A percentile compares a stretch with the other conserved stretches of the same genome.
phyloP scores from a whole-genome alignment of 2,329 filamentous ascomycete genomes.

The Thelonectria olida region DNA sequence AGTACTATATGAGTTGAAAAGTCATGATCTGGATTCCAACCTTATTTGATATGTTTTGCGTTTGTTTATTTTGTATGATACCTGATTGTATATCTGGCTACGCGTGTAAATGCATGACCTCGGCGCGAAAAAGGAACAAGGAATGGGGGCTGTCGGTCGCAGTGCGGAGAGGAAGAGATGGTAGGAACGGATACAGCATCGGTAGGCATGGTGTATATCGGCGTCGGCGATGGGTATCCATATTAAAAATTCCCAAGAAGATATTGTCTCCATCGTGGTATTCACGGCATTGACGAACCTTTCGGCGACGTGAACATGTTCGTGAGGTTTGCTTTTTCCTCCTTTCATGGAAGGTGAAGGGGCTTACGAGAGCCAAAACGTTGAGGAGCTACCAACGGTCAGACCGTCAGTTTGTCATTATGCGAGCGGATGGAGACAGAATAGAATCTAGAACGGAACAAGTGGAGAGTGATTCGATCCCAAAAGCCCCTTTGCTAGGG shows the following conservation, averaged over 20 bases:
- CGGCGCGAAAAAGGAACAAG: constrained; percentile 27
- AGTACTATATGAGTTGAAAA: constrained; percentile 73
- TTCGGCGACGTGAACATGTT: not conserved
- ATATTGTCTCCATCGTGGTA: not conserved
- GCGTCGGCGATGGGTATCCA: constrained; percentile 25
- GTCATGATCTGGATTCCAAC: not conserved
- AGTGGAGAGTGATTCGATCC: constrained; percentile 28
- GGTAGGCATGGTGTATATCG: constrained; percentile 23
- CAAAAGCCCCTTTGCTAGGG: constrained; percentile 5
- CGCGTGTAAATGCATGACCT: constrained; percentile 22
- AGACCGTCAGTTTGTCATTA: constrained; percentile 2
- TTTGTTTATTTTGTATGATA: constrained; percentile 38
- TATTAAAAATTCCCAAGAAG: constrained; percentile 9
- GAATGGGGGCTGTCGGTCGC: not conserved
- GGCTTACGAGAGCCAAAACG: constrained; percentile 17
- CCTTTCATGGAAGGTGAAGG: not conserved
- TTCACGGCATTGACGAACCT: not conserved
- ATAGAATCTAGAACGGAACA: constrained; percentile 26
- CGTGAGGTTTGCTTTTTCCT: not conserved
- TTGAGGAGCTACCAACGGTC: constrained; percentile 13
- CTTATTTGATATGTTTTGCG: not conserved
- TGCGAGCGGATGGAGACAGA: constrained; percentile 27
- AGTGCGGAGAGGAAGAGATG: constrained; percentile 7
- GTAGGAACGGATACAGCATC: constrained; percentile 27
- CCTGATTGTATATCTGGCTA: constrained; percentile 36